Conservation (phyloP, 2,329 filamentous ascomycete genomes). For the Chalaropsis ovoidea region DNA sequence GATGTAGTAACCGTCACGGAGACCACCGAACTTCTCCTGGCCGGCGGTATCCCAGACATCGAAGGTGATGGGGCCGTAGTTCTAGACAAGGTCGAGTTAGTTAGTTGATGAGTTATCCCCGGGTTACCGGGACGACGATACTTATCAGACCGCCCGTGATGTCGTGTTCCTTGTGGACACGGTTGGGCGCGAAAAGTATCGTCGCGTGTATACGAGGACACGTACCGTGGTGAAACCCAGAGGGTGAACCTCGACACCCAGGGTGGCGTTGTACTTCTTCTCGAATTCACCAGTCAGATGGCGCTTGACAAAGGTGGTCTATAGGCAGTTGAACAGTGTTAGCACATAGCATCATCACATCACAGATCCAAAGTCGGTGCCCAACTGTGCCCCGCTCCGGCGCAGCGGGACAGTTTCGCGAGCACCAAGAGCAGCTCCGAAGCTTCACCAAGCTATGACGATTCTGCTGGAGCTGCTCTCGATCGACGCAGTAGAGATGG, state of each 20-base stretch:
- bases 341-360: constrained; percentile 7
- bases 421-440: not conserved
- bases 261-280: constrained; percentile 99
- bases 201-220: constrained; percentile 31
- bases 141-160: not conserved
- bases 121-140: not conserved
- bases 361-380: not conserved
- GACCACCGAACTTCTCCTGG: constrained; percentile 99
- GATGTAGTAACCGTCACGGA: constrained; percentile 99
- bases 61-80: constrained; percentile 94
- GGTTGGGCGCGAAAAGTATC: constrained; percentile 24
- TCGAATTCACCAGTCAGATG: constrained; percentile 99
- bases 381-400: constrained; percentile 20
- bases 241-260: constrained; percentile 98
- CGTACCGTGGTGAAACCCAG: constrained; percentile 95
- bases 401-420: constrained; percentile 5
- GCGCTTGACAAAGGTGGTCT: constrained; percentile 99
- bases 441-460: constrained; percentile 11
- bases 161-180: constrained; percentile 7
- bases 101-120: not conserved
- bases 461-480: not conserved
- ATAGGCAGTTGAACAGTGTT: constrained; percentile 24
- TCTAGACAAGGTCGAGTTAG: constrained; percentile 41
- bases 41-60: constrained; percentile 99
- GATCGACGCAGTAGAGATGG: not conserved